Base-by-base conservation (phyloP, 208 protist species). In the Tritrichomonas foetus region DNA sequence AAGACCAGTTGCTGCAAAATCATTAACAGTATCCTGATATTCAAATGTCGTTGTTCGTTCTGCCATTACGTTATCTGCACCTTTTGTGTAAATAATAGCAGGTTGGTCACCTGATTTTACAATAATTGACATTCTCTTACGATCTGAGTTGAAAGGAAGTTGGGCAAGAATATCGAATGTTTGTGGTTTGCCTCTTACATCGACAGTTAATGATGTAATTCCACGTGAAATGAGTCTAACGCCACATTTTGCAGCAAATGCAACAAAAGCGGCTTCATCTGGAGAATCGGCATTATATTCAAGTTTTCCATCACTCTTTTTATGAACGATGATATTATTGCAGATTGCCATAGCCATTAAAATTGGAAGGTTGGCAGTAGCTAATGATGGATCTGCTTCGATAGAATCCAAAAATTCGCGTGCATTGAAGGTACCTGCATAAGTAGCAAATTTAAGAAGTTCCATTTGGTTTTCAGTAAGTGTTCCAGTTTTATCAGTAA, bases 71-170 rank as follows among this genome's bases (percentile, higher is more conserved):
- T 22, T 95, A 89, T 95, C 94, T n/a, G 94, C 82, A 53, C 94
- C 94, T 93, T 95, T 95, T 3, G 55, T 80, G 25, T 66, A 94
- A 41, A 95, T 30, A 13, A 94, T 93, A n/a, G 94, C 47, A 1
- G 11, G 3, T 66, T 27, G 53, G 22, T 95, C 89, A 3, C 61
- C 25, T n/a, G 11, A 30, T 61, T 94, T 92, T 41, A 82, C 61
- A 22, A 95, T 50, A 44, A 95, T 64, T 22, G 57, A 61, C 94
- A 95, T 95, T 39, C 94, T 69, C n/a, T 95, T 95, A 66, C 94
- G 13, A 44, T 95, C 53, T 11, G 39, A 69, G 36, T 36, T 95
- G 69, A 95, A 95, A 39, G 98, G 98, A 93, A 99, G 99, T 72
- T 97, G 95, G 93, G 94, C 78, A 39, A 94, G 11, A 33, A 84